phyloP scores from a whole-genome alignment of 225 moss, liverwort and hornwort genomes.

The Climacium dendroides region DNA sequence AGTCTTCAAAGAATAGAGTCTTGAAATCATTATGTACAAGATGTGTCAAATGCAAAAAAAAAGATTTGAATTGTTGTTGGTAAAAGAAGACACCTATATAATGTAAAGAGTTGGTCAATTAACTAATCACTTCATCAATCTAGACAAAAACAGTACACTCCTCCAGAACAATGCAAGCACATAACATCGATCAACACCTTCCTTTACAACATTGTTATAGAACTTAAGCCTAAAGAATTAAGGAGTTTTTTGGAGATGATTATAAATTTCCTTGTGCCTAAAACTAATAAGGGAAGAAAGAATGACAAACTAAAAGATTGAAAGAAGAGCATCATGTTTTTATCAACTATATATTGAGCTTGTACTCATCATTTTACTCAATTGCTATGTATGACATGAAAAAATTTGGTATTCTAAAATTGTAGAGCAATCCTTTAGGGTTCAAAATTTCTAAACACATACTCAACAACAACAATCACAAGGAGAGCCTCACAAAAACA shows the following conservation, averaged over 20 bases:
- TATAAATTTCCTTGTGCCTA: not conserved
- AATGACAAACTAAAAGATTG: not conserved
- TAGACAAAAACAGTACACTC: too few species aligned
- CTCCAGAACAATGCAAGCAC: too few species aligned
- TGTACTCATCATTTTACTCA: too few species aligned
- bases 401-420: not conserved
- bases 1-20: not conserved
- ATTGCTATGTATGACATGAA: rapidly evolving
- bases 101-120: not conserved
- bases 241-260: not conserved
- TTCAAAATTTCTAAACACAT: not conserved
- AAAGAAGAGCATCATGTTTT: not conserved
- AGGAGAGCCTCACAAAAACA: not conserved
- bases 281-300: rapidly evolving
- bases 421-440: not conserved
- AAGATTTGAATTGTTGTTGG: not conserved
- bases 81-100: not conserved
- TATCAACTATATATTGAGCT: not conserved
- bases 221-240: rapidly evolving
- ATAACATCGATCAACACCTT: not conserved
- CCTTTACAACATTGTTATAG: not conserved
- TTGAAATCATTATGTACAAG: not conserved
- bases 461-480: not conserved
- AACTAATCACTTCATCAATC: not conserved
- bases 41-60: not conserved